phyloP scores from a whole-genome alignment of 495 filamentous ascomycete genomes.

The Schizothecium vesticola region DNA sequence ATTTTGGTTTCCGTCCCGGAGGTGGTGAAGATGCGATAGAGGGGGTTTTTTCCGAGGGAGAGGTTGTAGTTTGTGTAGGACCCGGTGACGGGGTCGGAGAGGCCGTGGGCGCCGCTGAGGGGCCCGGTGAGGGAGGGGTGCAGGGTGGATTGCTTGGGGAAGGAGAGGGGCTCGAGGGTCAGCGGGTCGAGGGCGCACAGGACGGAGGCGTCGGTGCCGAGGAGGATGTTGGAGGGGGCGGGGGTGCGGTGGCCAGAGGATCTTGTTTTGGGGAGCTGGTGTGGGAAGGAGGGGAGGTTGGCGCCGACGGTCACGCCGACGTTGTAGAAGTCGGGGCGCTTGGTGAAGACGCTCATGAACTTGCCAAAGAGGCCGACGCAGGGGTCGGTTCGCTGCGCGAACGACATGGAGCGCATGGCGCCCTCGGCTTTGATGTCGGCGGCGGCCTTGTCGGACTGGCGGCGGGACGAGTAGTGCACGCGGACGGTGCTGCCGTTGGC shows the following conservation, averaged over 20 bases:
- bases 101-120: constrained; percentile 60
- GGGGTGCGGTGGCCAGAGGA: constrained; percentile 48
- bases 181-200: constrained; percentile 59
- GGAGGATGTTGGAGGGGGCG: too few species aligned
- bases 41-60: constrained; percentile 31
- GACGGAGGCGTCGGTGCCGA: too few species aligned
- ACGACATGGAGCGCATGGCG: constrained; percentile 40
- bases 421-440: constrained; percentile 53
- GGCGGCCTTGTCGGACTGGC: constrained; percentile 52
- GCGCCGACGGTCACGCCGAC: constrained; percentile 55
- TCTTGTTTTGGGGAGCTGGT: constrained; percentile 30
- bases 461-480: constrained; percentile 51
- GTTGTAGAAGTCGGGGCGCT: constrained; percentile 41
- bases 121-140: constrained; percentile 63
- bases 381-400: constrained; percentile 62
- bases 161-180: constrained; percentile 63
- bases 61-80: constrained; percentile 79
- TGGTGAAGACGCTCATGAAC: constrained; percentile 50
- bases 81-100: constrained; percentile 63
- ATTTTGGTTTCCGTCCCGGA: constrained; percentile 61
- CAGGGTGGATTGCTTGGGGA: constrained; percentile 51
- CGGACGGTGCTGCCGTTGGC: not conserved
- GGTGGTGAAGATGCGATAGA: constrained; percentile 64
- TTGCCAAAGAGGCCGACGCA: constrained; percentile 65
- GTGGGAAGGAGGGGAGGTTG: not conserved